Base-by-base conservation (phyloP, 148 eudicot species). In the Chenopodium suecicum region DNA sequence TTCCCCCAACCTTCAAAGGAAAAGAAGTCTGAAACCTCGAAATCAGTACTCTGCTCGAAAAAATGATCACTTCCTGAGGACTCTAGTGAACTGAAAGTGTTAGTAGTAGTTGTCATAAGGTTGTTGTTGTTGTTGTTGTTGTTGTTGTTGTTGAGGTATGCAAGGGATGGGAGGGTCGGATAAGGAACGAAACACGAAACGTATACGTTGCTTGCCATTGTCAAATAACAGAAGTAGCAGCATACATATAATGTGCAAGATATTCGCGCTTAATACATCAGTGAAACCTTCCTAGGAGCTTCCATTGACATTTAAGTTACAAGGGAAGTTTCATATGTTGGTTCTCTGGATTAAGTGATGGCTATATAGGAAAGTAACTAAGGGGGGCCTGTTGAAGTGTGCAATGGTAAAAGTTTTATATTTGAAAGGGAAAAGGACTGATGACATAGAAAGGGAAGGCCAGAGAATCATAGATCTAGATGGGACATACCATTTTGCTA, bases 21-120 rank as follows among this genome's bases (percentile, higher is more conserved):
- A 25, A 88, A 86, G 77, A 85, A 86, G 14, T 86, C 91, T 9
- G 89, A 89, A 31, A 75, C 82, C 83, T 90, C 89, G 7, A 90
- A 64, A 34, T 82, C 86, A 1, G 83, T 73, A 6, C 78, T 78
- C 9, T n/a, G 54, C 64, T 84, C 86, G 31, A 56, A 47, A 47
- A 67, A 80, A 31, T 84, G 86, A 77, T 84, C 88, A 70, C 87
- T 86, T 52, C 74, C 88, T 0, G 90, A 84, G 31, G 87, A 84
- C 62, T 82, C 86, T 2, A 85, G 68, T 41, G 89, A 81, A 46
- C 85, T 76, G 27, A 82, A 54, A 79, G 85, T 79, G 19, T 68
- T 44, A 48, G 79, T 63, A 32, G 77, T 31, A 41, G 60, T 52
- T 7, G 54, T 81, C 81, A 81, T 81, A 0, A 29, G 81, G 66